phyloP scores from a whole-genome alignment of 495 filamentous ascomycete species.

The Hypomontagnella monticulosa region DNA sequence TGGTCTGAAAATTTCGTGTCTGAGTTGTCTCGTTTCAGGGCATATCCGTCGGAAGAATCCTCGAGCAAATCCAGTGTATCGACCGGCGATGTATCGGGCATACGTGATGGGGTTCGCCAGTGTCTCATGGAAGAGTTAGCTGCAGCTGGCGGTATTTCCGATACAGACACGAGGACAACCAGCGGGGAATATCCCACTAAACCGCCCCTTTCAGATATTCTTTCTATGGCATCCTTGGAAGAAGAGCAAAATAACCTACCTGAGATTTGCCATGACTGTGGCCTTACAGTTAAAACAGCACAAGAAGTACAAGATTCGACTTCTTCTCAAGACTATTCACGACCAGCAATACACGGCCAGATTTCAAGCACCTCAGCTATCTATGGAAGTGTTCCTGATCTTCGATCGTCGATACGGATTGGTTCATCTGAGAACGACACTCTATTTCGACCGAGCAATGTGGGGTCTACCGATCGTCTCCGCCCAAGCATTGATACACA shows the following conservation, averaged over 20 bases:
- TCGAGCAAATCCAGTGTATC: slow-evolving; percentile 11
- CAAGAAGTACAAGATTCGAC: background rate
- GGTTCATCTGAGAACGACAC: slow-evolving; percentile 26
- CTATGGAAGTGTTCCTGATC: slow-evolving; percentile 26
- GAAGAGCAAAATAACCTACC: background rate
- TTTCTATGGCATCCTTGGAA: slow-evolving; percentile 3
- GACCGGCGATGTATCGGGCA: slow-evolving; percentile 2
- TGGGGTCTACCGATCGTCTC: slow-evolving; percentile 24
- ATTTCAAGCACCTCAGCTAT: slow-evolving; percentile 34
- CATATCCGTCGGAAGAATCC: slow-evolving; percentile 9
- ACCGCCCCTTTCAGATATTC: slow-evolving; percentile 21
- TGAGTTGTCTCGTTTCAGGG: slow-evolving; percentile 25
- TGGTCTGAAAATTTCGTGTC: slow-evolving; percentile 23
- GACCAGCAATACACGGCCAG: slow-evolving; percentile 23
- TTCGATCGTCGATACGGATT: background rate
- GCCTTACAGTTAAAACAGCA: no score
- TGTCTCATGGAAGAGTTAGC: slow-evolving; percentile 37
- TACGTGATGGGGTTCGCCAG: slow-evolving; percentile 10
- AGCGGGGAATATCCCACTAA: slow-evolving; percentile 19
- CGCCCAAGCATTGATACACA: slow-evolving; percentile 29
- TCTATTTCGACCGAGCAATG: slow-evolving; percentile 14
- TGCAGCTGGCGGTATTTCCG: slow-evolving; percentile 26
- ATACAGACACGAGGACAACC: slow-evolving; percentile 33
- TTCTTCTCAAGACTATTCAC: background rate
- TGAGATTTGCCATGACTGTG: background rate